Base-by-base conservation (phyloP, 73 alveolate species). In the Durusdinium trenchii region DNA sequence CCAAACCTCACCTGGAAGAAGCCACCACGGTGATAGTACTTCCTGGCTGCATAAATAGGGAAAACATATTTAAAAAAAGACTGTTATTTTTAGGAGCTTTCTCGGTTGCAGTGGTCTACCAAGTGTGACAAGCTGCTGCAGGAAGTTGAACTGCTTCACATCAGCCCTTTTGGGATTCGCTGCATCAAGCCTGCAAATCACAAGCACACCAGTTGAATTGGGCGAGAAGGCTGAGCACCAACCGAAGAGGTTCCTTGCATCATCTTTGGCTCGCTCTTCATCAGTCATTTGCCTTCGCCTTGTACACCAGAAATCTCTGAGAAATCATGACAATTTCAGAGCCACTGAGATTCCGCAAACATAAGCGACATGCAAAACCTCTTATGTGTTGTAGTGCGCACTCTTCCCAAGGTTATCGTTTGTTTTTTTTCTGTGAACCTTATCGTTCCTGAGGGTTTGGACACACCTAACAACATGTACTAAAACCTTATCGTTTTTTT, bases 21-120 rank as follows among this genome's bases (percentile, higher is more conserved):
- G 48, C 94, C 99, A 61, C 99, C 99, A 14, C 94, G 99, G 94
- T 78, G 99, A 57, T 94, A 94, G 94, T 93, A 93, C 98, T 93
- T 93, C 96, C 96, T 90, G 51, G n/a, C n/a, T n/a, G n/a, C n/a
- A n/a, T n/a, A n/a, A n/a, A n/a, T n/a, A n/a, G n/a, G n/a, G n/a
- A n/a, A n/a, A n/a, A n/a, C n/a, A n/a, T n/a, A n/a, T n/a, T n/a
- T n/a, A n/a, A n/a, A n/a, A n/a, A n/a, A n/a, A n/a, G n/a, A n/a
- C n/a, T n/a, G n/a, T n/a, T n/a, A n/a, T n/a, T n/a, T n/a, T n/a
- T n/a, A n/a, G n/a, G n/a, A n/a, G n/a, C n/a, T n/a, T n/a, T n/a
- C n/a, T n/a, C n/a, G n/a, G n/a, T 18, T 73, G 36, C 84, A 73
- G 14, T n/a, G 51, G 76, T 35, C 76, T 40, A 6, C 76, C 76